Percentiles rank a stretch among this genome's conserved stretches.
phyloP scores from a whole-genome alignment of 2,329 filamentous ascomycete species.

The Aspergillus proliferans region DNA sequence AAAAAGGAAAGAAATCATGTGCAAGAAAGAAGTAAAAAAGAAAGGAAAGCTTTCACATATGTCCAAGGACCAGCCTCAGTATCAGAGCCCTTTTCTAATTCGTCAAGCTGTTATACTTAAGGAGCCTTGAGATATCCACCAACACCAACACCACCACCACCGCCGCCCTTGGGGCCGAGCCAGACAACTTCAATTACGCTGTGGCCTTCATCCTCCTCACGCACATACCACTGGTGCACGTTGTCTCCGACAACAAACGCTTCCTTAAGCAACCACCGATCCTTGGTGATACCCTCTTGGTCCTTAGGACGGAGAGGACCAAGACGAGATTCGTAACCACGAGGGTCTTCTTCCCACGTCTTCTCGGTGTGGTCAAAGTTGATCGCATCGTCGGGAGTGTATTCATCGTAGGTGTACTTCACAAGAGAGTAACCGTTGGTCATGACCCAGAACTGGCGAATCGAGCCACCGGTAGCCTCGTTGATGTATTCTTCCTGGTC shows the following conservation, averaged over 20 bases:
- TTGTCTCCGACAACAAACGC: slow-evolving; percentile 36
- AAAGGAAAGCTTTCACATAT: slow-evolving; percentile 15
- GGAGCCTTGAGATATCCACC: slow-evolving; percentile 23
- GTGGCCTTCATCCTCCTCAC: slow-evolving; percentile 35
- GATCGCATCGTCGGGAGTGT: slow-evolving; percentile 33
- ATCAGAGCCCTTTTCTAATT: slow-evolving; percentile 14
- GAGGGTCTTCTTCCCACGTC: slow-evolving; percentile 40
- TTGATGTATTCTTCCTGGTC: slow-evolving; percentile 35
- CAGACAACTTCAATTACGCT: slow-evolving; percentile 41
- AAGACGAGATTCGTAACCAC: slow-evolving; percentile 34
- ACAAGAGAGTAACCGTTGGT: slow-evolving; percentile 41
- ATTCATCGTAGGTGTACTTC: slow-evolving; percentile 35
- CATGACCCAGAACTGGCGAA: slow-evolving; percentile 38
- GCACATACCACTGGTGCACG: slow-evolving; percentile 38
- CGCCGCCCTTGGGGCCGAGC: slow-evolving; percentile 35
- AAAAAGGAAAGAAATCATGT: slow-evolving; percentile 26
- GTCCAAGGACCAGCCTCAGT: slow-evolving; percentile 30
- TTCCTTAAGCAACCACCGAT: slow-evolving; percentile 36
- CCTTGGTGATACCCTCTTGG: slow-evolving; percentile 35
- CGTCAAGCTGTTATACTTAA: slow-evolving; percentile 10
- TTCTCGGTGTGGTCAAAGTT: slow-evolving; percentile 40
- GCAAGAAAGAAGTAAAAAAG: slow-evolving; percentile 21
- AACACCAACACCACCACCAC: slow-evolving; percentile 30
- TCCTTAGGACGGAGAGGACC: slow-evolving; percentile 36
- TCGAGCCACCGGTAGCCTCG: slow-evolving; percentile 27